phyloP scores from a whole-genome alignment of 176 grass and related monocot genomes.

The Oryza coarctata region DNA sequence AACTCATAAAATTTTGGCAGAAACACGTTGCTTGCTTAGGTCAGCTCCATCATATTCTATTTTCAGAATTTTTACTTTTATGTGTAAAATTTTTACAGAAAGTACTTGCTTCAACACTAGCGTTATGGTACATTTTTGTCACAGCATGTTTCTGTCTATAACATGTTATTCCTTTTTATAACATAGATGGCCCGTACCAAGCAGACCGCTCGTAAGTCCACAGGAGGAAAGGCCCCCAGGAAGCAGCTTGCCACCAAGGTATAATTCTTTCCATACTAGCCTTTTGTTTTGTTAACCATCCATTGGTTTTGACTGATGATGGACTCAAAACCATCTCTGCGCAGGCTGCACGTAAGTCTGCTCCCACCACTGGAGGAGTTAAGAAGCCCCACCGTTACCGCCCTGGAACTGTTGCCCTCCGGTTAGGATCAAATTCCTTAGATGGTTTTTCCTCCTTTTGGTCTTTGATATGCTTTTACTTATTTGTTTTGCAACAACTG shows the following conservation, averaged over 20 bases:
- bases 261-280: neutral
- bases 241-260: conserved; percentile 61
- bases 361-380: conserved; percentile 47
- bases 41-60: neutral
- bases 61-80: neutral
- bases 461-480: neutral
- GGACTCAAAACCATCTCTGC: neutral
- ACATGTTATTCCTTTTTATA: neutral
- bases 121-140: neutral
- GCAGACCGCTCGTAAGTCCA: conserved; percentile 55
- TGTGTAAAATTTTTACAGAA: neutral
- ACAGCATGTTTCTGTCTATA: neutral
- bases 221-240: conserved; percentile 50
- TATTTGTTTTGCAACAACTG: neutral
- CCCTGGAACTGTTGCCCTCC: conserved; percentile 54
- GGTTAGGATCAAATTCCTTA: conserved; percentile 3
- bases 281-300: neutral
- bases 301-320: neutral
- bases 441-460: neutral
- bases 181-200: conserved; percentile 54
- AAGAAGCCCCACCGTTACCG: conserved; percentile 58
- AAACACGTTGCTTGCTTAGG: neutral
- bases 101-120: too few species aligned
- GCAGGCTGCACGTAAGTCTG: conserved; percentile 51
- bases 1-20: neutral